Evolutionary conservation across 2,329 filamentous ascomycete species (phyloP), one percentile per base, ranked within the genome.

Genomic region (Xylariaceae sp.): DNA sequence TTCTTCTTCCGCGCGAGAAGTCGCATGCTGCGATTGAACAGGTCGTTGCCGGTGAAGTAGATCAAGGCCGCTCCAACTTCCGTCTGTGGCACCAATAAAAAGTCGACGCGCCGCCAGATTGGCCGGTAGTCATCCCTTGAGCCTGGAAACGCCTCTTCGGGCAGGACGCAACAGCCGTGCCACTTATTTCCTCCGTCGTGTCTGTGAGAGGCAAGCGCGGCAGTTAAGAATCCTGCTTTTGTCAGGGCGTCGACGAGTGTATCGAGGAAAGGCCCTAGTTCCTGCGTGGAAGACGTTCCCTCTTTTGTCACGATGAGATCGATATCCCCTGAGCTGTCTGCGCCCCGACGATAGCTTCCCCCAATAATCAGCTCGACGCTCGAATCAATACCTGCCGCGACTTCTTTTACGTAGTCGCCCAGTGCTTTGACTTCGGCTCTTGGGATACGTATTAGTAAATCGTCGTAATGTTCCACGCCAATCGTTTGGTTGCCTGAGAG

Each of bases 21-120:
- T 62, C 94, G 79, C 72, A 97, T 84, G 69, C 91, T 96, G 14
- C 93, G 81, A 72, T 97, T 97, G 77, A 97, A 97, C 29, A 96
- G 89, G 70, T 96, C 93, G 65, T 97, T 95, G 1, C 94, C 94
- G 0, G 94, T 97, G 69, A 97, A 98, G 70, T 97, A 97, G n/a
- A 97, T 83, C 60, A 97, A 72, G 0, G 93, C 92, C 0, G 91
- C 93, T 1, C 94, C 94, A 47, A 92, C 81, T 73, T 96, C 88
- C 2, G 83, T 79, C 64, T 87, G 87, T 0, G 93, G 92, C 1
- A 96, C 93, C 3, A 96, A 82, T 1, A 97, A 78, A 17, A 97
- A 83, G 70, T 97, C 93, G 59, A 97, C 88, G 2, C 92, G 84
- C 7, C 92, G 83, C 92, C 92, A 96, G 1, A 83, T 71, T 0